Evolutionary conservation across 108 stramenopile genomes (phyloP).

Genomic region (Cylindrotheca fusiformis): DNA sequence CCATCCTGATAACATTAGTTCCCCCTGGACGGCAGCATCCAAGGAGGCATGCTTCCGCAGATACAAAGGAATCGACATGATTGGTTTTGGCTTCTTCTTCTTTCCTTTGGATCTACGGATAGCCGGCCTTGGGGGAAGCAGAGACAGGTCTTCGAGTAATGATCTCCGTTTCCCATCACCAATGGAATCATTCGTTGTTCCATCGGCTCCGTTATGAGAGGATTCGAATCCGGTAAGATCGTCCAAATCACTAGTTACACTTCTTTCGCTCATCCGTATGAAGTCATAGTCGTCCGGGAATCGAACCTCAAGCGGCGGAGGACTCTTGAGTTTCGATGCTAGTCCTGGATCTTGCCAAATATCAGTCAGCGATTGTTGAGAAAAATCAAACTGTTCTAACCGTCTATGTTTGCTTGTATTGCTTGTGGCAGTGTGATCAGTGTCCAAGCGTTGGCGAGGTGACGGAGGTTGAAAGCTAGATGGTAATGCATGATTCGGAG

Average conservation of each 20-base stretch:
- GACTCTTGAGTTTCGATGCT: not conserved
- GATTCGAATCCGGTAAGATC: not conserved
- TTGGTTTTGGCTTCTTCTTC: not conserved
- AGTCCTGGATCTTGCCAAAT: slow-evolving; percentile 4
- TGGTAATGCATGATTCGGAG: too few species aligned
- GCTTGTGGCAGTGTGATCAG: slow-evolving; percentile 7
- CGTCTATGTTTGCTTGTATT: slow-evolving; percentile 19
- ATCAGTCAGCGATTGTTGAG: slow-evolving; percentile 1
- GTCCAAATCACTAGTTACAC: not conserved
- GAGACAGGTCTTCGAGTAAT: too few species aligned
- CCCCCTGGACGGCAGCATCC: slow-evolving; percentile 2
- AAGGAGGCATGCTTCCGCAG: slow-evolving; percentile 3
- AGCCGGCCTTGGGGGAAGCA: not conserved
- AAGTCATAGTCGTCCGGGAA: not conserved
- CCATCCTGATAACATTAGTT: slow-evolving; percentile 15
- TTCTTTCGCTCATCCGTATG: not conserved
- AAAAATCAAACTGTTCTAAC: slow-evolving; percentile 15
- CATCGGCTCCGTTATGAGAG: too few species aligned
- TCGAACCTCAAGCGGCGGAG: not conserved
- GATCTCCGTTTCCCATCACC: too few species aligned
- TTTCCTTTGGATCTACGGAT: not conserved
- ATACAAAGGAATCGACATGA: slow-evolving; percentile 3
- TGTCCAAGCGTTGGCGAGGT: slow-evolving; percentile 15
- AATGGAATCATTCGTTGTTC: too few species aligned
- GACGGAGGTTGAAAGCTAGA: not conserved